Conservation (phyloP, 2,329 filamentous ascomycete species). For the Phialocephala subalpina region DNA sequence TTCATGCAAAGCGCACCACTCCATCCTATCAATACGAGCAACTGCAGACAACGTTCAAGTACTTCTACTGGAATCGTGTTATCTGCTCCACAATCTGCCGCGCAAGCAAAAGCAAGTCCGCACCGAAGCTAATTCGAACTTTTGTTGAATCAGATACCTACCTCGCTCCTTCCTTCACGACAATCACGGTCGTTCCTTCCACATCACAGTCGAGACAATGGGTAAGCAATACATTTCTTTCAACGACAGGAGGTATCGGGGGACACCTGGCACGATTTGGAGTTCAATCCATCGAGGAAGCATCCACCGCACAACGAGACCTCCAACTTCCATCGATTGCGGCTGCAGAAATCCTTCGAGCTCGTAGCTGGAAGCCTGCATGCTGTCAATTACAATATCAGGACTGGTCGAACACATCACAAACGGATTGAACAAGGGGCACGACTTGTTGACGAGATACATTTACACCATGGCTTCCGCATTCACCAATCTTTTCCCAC, state of each 20-base stretch:
- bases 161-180: conserved; percentile 34
- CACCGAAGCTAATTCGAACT: conserved; percentile 35
- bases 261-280: conserved; percentile 10
- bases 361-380: conserved; percentile 30
- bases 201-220: conserved; percentile 41
- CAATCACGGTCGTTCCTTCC: conserved; percentile 44
- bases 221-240: conserved; percentile 44
- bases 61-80: conserved; percentile 4
- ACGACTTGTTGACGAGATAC: conserved; percentile 13
- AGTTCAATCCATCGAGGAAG: conserved; percentile 11
- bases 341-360: conserved; percentile 19
- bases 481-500: conserved; percentile 31
- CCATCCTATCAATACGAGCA: conserved; percentile 31
- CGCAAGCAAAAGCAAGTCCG: conserved; percentile 21
- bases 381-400: conserved; percentile 27
- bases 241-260: conserved; percentile 23
- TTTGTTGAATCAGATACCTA: conserved; percentile 27
- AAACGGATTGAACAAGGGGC: conserved; percentile 23
- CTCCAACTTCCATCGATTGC: conserved; percentile 16
- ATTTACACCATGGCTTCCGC: conserved; percentile 33
- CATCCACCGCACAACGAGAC: conserved; percentile 17
- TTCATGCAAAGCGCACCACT: conserved; percentile 36
- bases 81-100: conserved; percentile 14
- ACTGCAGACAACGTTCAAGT: conserved; percentile 5
- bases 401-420: conserved; percentile 16